Base-by-base conservation (phyloP, 2,329 filamentous ascomycete genomes). In the Cylindrodendrum hubeiense region DNA sequence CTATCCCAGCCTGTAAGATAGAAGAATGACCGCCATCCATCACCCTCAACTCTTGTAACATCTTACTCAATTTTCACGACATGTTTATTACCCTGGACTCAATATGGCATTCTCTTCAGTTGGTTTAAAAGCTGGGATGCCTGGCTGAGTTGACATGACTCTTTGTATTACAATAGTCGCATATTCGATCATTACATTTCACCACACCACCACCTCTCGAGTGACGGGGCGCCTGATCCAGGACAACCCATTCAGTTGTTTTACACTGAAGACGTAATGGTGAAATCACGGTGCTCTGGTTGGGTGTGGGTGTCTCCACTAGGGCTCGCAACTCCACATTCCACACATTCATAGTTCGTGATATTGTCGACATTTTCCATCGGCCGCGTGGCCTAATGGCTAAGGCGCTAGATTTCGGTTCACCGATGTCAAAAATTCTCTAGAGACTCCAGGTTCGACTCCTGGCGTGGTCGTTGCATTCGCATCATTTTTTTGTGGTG, bases 371-470 rank as follows among this genome's bases (percentile, higher is more conserved):
- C n/a, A 9, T 13, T 30, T 58, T 15, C 41, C 60, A 63, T 57
- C 60, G 60, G 60, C 60, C 60, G 60, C 60, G 60, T 63, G 53
- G 60, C 60, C 60, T 63, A 63, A 63, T 58, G 60, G 53, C 53
- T 63, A 62, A 62, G 59, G 59, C 59, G 59, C 55, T 46, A 62
- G 59, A 62, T 62, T 62, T 62, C 59, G 59, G 59, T 28, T 54
- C 33, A 33, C 28, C 17, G 17, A 34, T 19, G 22, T 28, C 37
- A 10, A n/a, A n/a, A 37, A 15, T 30, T 9, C 58, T 61, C 58
- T 61, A 43, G 54, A 61, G 58, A 61, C 50, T 61, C 33, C 58
- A 61, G 46, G 52, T 61, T 61, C 58, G 58, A 61, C 50, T 62
- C 52, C 60, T 62, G 60, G 28, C 60, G 60, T 63, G 60, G 60